Evolutionary conservation across 2,329 filamentous ascomycete genomes (phyloP).

Genomic region (Taxawa tesnikishii): DNA sequence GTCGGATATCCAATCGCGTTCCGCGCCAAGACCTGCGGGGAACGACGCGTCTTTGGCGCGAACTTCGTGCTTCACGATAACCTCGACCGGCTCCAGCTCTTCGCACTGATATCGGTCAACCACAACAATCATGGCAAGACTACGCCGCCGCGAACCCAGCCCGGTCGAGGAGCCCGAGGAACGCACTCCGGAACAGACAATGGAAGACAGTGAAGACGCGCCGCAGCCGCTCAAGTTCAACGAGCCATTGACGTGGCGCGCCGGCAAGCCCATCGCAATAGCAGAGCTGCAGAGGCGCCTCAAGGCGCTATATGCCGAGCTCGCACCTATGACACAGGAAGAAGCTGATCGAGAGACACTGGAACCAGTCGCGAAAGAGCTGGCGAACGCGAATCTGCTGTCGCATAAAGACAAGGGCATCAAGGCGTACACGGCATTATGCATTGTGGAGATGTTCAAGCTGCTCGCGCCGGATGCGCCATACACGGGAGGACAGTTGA

Average conservation of each 20-base stretch:
- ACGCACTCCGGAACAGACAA: conserved; percentile 8
- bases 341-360: conserved; percentile 74
- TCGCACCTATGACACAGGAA: conserved; percentile 78
- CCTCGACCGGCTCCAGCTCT: too few species aligned
- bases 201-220: conserved; percentile 11
- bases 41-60: too few species aligned
- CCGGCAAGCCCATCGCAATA: conserved; percentile 78
- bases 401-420: conserved; percentile 90
- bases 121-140: conserved; percentile 7
- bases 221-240: conserved; percentile 55
- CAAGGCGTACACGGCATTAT: conserved; percentile 76
- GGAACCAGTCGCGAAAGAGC: conserved; percentile 68
- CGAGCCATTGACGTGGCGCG: conserved; percentile 79
- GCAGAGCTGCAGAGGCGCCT: conserved; percentile 72
- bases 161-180: conserved; percentile 4
- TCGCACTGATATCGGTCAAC: too few species aligned
- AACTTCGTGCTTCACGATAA: too few species aligned
- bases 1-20: too few species aligned
- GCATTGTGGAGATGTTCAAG: conserved; percentile 83
- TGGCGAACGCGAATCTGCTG: conserved; percentile 70
- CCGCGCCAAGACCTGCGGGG: too few species aligned
- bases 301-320: conserved; percentile 68
- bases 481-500: conserved; percentile 79
- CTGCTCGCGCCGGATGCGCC: conserved; percentile 92
- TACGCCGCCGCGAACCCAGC: conserved; percentile 7